Conservation (phyloP, 2,329 filamentous ascomycete genomes). For the Pestalotiopsis sp. region DNA sequence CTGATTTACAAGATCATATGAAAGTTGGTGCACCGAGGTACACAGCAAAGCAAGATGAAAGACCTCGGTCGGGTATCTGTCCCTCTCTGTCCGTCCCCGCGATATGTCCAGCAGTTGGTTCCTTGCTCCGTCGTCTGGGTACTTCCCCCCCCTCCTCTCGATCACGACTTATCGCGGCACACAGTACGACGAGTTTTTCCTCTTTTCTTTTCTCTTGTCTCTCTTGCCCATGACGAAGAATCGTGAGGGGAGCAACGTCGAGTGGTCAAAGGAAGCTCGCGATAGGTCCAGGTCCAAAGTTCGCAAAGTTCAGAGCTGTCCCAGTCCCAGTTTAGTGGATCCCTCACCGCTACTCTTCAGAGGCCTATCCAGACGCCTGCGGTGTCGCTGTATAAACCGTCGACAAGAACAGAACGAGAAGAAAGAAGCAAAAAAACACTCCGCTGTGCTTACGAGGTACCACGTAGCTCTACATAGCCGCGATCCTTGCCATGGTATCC, state of each 20-base stretch:
- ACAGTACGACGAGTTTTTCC: background rate
- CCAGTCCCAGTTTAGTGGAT: constrained; percentile 8
- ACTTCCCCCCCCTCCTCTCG: background rate
- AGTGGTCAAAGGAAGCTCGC: background rate
- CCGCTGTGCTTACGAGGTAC: constrained; percentile 17
- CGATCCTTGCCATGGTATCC: constrained; percentile 28
- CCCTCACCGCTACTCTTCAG: constrained; percentile 18
- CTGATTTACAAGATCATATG: too few species aligned
- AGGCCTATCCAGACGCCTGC: background rate
- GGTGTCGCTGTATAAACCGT: background rate
- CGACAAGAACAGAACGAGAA: background rate
- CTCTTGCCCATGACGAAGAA: background rate
- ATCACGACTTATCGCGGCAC: background rate
- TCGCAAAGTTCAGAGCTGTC: background rate
- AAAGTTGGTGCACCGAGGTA: background rate
- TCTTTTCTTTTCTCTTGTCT: background rate
- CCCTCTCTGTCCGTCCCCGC: background rate
- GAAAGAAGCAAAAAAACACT: background rate
- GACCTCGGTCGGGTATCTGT: background rate
- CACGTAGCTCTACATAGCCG: constrained; percentile 19
- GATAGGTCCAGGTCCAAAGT: background rate
- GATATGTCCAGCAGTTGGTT: background rate
- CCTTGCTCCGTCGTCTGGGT: background rate
- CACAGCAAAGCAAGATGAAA: background rate
- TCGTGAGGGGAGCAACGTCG: background rate